A percentile compares a stretch with the other conserved stretches of the same genome.
phyloP scores from a whole-genome alignment of 2,329 filamentous ascomycete genomes.

The Berkeleyomyces basicola region DNA sequence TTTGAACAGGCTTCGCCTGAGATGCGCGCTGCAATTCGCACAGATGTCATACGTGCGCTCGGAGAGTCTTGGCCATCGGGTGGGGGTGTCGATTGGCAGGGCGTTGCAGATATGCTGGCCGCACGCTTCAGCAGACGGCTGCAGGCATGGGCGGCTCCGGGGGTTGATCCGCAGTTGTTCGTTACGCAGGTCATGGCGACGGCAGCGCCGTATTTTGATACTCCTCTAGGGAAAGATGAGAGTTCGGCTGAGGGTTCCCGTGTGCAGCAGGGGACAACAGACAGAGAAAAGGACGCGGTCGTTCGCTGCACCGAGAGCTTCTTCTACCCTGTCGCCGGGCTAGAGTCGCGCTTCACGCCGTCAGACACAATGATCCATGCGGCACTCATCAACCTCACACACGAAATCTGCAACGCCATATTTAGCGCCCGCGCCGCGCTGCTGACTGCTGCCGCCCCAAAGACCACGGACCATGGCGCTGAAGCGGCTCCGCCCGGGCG shows the following conservation, averaged over 20 bases:
- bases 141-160: slow-evolving; percentile 21
- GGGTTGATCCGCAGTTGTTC: slow-evolving; percentile 20
- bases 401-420: slow-evolving; percentile 23
- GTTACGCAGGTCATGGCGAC: slow-evolving; percentile 23
- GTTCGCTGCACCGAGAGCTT: slow-evolving; percentile 25
- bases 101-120: slow-evolving; percentile 47
- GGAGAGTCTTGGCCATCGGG: slow-evolving; percentile 3
- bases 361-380: slow-evolving; percentile 30
- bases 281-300: slow-evolving; percentile 20
- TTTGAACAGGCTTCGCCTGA: slow-evolving; percentile 18
- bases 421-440: slow-evolving; percentile 15
- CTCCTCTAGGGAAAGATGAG: slow-evolving; percentile 17
- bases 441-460: neutral
- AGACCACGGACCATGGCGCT: neutral
- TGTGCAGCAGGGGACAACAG: neutral
- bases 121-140: slow-evolving; percentile 43
- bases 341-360: slow-evolving; percentile 19
- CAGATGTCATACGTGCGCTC: slow-evolving; percentile 27
- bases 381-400: slow-evolving; percentile 25
- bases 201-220: slow-evolving; percentile 30
- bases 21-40: slow-evolving; percentile 23
- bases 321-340: slow-evolving; percentile 26
- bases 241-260: neutral
- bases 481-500: neutral
- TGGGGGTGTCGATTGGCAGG: slow-evolving; percentile 44